Conservation (phyloP, 345 rosid genomes). For the Pistacia integerrima region DNA sequence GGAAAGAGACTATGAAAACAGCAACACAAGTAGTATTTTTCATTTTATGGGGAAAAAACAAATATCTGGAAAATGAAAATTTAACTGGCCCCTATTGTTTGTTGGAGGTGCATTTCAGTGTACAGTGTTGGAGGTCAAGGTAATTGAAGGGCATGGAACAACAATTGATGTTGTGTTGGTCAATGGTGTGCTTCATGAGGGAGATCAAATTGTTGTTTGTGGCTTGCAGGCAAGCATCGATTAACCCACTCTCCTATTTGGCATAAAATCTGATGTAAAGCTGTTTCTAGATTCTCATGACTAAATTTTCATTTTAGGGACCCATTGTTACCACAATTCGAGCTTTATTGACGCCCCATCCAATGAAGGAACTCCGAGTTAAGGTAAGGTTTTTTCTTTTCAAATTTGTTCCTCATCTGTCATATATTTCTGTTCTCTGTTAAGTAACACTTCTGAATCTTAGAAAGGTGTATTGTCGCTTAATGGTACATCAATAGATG, state of each 20-base stretch:
- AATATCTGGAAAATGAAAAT: too few species aligned
- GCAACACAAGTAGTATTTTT: too few species aligned
- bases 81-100: constrained; percentile 18
- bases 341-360: constrained; percentile 92
- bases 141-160: constrained; percentile 91
- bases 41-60: too few species aligned
- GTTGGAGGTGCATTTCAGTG: constrained; percentile 56
- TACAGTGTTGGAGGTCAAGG: constrained; percentile 97
- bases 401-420: background rate
- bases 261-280: constrained; percentile 9
- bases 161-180: constrained; percentile 94
- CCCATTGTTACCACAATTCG: constrained; percentile 86
- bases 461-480: background rate
- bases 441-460: background rate
- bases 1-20: too few species aligned
- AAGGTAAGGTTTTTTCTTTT: constrained; percentile 52
- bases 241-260: background rate
- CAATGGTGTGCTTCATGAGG: constrained; percentile 88
- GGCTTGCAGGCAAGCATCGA: constrained; percentile 81
- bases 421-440: background rate
- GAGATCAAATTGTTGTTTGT: constrained; percentile 93
- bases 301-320: constrained; percentile 54
- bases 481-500: too few species aligned
- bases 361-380: constrained; percentile 96
- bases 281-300: constrained; percentile 10